Percentiles rank a stretch among this genome's conserved stretches.
Conservation (phyloP, 768 basidiomycete genomes). For the Suillus decipiens region DNA sequence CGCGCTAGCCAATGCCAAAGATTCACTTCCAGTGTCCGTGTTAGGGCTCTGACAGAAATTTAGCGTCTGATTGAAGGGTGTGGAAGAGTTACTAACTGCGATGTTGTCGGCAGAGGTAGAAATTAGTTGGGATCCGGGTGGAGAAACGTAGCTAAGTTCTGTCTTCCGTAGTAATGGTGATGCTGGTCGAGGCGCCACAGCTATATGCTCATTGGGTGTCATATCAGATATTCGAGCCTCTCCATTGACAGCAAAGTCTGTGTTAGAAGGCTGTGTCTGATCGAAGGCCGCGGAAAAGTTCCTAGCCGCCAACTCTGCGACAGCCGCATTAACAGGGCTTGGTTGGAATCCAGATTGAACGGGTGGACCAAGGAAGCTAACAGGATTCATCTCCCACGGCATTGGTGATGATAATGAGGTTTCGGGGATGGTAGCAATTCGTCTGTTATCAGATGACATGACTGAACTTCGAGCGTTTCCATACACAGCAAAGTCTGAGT, state of each 20-base stretch:
- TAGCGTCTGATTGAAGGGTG: neutral
- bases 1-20: slow-evolving; percentile 39
- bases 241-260: slow-evolving; percentile 17
- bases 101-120: neutral
- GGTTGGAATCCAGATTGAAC: neutral
- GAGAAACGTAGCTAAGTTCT: slow-evolving; percentile 16
- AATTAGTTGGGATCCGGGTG: slow-evolving; percentile 9
- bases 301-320: neutral
- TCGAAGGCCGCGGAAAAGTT: neutral
- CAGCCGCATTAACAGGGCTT: neutral
- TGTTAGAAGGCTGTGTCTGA: slow-evolving; percentile 18
- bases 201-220: slow-evolving; percentile 28
- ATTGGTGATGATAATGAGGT: neutral
- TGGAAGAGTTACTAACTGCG: neutral
- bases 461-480: slow-evolving; percentile 21
- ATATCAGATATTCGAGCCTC: slow-evolving; percentile 23
- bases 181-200: slow-evolving; percentile 15
- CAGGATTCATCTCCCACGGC: neutral
- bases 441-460: slow-evolving; percentile 41
- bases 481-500: slow-evolving; percentile 17
- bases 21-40: slow-evolving; percentile 19
- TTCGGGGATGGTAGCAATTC: slow-evolving; percentile 41
- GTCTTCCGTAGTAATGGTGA: slow-evolving; percentile 36
- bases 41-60: slow-evolving; percentile 20
- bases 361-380: slow-evolving; percentile 6